phyloP scores from a whole-genome alignment of 305 asterid species.

The Solanum chacoense region DNA sequence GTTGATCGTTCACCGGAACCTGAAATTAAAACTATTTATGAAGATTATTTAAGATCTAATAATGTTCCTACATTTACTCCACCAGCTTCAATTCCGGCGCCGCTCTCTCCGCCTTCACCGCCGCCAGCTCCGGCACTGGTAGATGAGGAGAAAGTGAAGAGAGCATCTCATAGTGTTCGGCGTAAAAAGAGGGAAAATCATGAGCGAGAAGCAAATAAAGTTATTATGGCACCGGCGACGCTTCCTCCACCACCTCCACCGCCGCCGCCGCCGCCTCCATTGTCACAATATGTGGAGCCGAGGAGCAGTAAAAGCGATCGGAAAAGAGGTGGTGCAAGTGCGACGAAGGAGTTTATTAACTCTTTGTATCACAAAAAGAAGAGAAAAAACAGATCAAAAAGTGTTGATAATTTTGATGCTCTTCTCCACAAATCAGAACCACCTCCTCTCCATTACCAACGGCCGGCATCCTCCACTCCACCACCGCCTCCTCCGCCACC shows the following conservation, averaged over 20 bases:
- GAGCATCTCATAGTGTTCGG: constrained; percentile 16
- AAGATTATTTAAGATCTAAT: constrained; percentile 20
- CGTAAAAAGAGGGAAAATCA: constrained; percentile 10
- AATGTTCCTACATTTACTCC: constrained; percentile 1
- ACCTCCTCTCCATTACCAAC: constrained; percentile 24
- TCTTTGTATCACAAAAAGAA: constrained; percentile 67
- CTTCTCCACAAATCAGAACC: constrained; percentile 43
- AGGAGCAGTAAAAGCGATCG: constrained; percentile 32
- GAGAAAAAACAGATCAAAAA: constrained; percentile 52
- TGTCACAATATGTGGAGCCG: constrained; percentile 25
- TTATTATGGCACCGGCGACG: constrained; percentile 11
- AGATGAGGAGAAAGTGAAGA: constrained; percentile 12
- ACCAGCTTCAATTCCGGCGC: constrained; percentile 8
- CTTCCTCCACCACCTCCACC: constrained; percentile 22
- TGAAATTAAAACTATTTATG: constrained; percentile 20
- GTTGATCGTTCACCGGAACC: constrained; percentile 17
- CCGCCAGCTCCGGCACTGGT: constrained; percentile 1
- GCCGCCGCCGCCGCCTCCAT: constrained; percentile 26
- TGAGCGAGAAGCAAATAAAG: constrained; percentile 7
- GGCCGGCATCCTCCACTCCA: constrained; percentile 23
- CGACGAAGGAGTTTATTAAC: constrained; percentile 62
- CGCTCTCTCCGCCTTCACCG: constrained; percentile 2
- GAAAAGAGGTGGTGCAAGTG: constrained; percentile 46
- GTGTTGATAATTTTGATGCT: constrained; percentile 53
- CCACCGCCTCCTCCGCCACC: constrained; percentile 33